Conservation (phyloP, 371 early-diverging fungal species). For the Mucor circinelloides region DNA sequence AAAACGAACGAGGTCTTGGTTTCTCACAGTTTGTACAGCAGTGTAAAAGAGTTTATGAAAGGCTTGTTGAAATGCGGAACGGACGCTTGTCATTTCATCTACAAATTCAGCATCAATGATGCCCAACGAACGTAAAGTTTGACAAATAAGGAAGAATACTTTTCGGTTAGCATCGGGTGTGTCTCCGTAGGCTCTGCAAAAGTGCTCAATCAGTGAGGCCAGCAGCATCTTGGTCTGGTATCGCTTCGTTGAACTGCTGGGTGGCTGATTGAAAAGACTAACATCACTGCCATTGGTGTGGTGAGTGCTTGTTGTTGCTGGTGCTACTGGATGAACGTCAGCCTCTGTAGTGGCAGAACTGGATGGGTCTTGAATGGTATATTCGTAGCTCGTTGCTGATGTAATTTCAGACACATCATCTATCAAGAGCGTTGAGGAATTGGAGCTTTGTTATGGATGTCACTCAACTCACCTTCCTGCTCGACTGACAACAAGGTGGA, state of each 20-base stretch:
- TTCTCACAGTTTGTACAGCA: conserved; percentile 73
- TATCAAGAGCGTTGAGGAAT: neutral
- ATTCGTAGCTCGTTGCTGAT: conserved; percentile 11
- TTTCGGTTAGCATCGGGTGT: conserved; percentile 79
- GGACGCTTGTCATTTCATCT: conserved; percentile 72
- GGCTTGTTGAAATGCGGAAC: conserved; percentile 80
- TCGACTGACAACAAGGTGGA: neutral
- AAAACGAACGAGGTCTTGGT: conserved; percentile 24
- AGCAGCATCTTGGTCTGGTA: conserved; percentile 73
- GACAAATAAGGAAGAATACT: conserved; percentile 81
- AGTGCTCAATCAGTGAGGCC: conserved; percentile 79
- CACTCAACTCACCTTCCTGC: neutral
- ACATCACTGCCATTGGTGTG: neutral
- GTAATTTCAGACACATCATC: neutral
- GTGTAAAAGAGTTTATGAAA: conserved; percentile 81
- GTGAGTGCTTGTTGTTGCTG: neutral
- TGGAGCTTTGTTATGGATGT: neutral
- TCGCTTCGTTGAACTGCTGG: conserved; percentile 32
- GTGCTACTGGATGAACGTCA: neutral
- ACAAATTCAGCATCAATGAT: conserved; percentile 86
- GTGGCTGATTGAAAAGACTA: neutral
- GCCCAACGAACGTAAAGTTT: conserved; percentile 66
- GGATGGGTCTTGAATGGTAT: conserved; percentile 13
- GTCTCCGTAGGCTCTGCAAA: conserved; percentile 84
- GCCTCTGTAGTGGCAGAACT: neutral